phyloP scores from a whole-genome alignment of 495 filamentous ascomycete genomes.

The Hypoxylon lienhwacheense region DNA sequence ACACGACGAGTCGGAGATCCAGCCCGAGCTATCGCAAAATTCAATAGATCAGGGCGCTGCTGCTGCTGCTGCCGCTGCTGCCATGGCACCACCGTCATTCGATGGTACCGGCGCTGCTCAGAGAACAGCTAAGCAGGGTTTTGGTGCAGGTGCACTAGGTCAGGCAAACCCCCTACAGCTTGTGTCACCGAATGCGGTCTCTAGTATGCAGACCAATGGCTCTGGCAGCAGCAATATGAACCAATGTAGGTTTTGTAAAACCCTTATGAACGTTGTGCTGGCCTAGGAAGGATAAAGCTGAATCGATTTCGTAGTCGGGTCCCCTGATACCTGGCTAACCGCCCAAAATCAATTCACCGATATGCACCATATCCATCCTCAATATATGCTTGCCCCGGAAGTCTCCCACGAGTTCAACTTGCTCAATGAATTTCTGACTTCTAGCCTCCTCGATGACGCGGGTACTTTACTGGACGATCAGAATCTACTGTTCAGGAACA shows the following conservation, averaged over 20 bases:
- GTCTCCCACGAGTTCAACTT: slow-evolving; percentile 94
- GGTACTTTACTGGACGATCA: slow-evolving; percentile 64
- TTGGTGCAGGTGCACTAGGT: slow-evolving; percentile 47
- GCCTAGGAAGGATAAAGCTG: slow-evolving; percentile 32
- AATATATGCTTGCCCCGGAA: slow-evolving; percentile 94
- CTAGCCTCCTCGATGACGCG: slow-evolving; percentile 79
- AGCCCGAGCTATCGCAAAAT: slow-evolving; percentile 47
- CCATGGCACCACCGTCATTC: slow-evolving; percentile 50
- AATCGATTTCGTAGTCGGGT: slow-evolving; percentile 52
- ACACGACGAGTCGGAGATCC: slow-evolving; percentile 41
- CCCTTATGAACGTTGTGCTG: slow-evolving; percentile 34
- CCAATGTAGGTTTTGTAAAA: slow-evolving; percentile 68
- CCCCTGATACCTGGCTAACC: slow-evolving; percentile 60
- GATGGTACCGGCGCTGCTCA: slow-evolving; percentile 44
- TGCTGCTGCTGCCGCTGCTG: no score
- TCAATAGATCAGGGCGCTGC: slow-evolving; percentile 44
- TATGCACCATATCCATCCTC: slow-evolving; percentile 91
- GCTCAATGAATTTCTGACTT: slow-evolving; percentile 92
- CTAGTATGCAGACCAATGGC: slow-evolving; percentile 55
- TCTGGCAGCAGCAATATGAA: slow-evolving; percentile 62
- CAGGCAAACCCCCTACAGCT: slow-evolving; percentile 54
- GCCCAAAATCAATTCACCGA: slow-evolving; percentile 82
- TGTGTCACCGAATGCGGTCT: slow-evolving; percentile 59
- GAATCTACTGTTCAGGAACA: slow-evolving; percentile 41
- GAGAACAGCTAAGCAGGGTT: slow-evolving; percentile 45